Conservation (phyloP, 176 grass and related monocot genomes). For the Olyra latifolia region DNA sequence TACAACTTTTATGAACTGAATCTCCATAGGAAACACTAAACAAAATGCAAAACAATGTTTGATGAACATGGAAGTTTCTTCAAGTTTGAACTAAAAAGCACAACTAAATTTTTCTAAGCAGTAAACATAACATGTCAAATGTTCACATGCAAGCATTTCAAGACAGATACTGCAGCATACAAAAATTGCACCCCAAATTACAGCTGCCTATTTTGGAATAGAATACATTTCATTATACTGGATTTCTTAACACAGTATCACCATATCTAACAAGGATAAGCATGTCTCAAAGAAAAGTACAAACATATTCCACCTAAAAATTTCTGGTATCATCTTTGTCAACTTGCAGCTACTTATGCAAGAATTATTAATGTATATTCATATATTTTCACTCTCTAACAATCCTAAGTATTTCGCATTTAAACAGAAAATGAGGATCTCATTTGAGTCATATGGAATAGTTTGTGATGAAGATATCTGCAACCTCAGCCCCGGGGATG, state of each 20-base stretch:
- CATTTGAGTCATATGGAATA: background rate
- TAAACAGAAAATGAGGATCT: too few species aligned
- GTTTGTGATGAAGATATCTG: conserved; percentile 1
- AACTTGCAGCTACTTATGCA: background rate
- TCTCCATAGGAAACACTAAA: background rate
- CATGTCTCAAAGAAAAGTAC: background rate
- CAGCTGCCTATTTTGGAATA: background rate
- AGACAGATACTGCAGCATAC: too few species aligned
- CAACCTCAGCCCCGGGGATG: too few species aligned
- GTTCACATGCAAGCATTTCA: background rate
- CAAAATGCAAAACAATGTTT: background rate
- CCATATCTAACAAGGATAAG: background rate
- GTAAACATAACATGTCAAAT: background rate
- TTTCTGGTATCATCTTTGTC: background rate
- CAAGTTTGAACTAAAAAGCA: background rate
- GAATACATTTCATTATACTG: background rate
- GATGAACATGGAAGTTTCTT: background rate
- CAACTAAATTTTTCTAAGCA: background rate
- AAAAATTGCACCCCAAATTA: background rate
- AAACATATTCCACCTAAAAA: background rate
- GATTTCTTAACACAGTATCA: conserved; percentile 3
- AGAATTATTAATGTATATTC: background rate
- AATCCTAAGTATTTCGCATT: background rate
- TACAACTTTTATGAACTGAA: background rate
- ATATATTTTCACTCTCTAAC: background rate